Percentiles rank a stretch among this genome's conserved stretches.
Evolutionary conservation across 2,329 filamentous ascomycete species (phyloP).

Genomic region (Phyllosticta citriasiana): DNA sequence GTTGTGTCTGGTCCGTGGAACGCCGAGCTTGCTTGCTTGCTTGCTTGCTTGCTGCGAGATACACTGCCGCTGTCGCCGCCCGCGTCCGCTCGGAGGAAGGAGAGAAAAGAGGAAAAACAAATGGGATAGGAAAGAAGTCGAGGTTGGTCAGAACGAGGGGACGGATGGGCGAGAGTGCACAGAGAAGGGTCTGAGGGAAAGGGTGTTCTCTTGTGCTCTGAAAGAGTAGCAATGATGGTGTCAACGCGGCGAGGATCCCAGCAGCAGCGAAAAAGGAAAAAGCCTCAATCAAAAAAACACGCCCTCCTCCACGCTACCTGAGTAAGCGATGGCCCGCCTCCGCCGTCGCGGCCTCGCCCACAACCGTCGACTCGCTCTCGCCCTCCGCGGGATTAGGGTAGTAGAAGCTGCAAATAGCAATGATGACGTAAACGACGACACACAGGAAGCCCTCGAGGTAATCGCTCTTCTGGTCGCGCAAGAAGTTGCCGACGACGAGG

Average conservation of each 20-base stretch:
- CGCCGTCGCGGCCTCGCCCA: background rate
- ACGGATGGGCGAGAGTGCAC: too few species aligned
- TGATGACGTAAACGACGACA: constrained; percentile 57
- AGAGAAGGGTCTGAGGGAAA: background rate
- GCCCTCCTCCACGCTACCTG: background rate
- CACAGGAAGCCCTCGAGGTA: constrained; percentile 81
- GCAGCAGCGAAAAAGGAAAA: background rate
- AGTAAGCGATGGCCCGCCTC: background rate
- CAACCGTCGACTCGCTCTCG: background rate
- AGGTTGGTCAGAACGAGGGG: too few species aligned
- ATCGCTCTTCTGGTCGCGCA: constrained; percentile 80
- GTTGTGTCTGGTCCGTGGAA: background rate
- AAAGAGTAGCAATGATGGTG: background rate
- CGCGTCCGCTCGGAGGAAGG: background rate
- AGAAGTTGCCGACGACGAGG: constrained; percentile 76
- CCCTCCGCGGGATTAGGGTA: constrained; percentile 42
- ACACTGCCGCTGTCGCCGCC: background rate
- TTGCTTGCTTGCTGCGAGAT: background rate
- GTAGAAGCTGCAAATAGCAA: constrained; percentile 52
- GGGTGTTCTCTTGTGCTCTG: background rate
- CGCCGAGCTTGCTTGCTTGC: background rate
- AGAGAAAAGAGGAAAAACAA: background rate
- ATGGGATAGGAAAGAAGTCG: background rate
- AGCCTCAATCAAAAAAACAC: background rate
- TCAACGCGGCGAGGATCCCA: background rate